These are phyloP conservation scores for Cladosporium phlei DNA, from an alignment of 2,329 filamentous ascomycete species.

Conservation along the genomic window DNA sequence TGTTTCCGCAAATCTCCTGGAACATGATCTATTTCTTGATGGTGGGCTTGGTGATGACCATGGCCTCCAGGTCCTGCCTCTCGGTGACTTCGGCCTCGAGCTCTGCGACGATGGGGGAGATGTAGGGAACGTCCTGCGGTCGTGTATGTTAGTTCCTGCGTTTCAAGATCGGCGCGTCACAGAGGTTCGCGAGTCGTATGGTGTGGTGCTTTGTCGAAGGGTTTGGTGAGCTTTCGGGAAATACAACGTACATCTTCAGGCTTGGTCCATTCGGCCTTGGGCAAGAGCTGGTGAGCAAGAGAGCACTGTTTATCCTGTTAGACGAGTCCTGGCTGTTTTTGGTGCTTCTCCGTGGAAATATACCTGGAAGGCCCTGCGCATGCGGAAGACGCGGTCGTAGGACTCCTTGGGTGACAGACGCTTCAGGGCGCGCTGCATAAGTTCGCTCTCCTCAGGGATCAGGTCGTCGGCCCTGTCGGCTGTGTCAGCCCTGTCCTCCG, in stretches of 20 bases:
- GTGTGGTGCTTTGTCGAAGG: too few relatives aligned
- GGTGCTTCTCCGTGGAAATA: background rate
- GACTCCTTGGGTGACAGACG: conserved; percentile 83
- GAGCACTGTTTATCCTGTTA: conserved; percentile 50
- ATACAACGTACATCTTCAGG: conserved; percentile 53
- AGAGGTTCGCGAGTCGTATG: too few relatives aligned
- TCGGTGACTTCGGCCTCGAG: conserved; percentile 64
- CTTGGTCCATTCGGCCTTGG: conserved; percentile 63
- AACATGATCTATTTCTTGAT: conserved; percentile 10
- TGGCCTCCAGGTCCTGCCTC: conserved; percentile 62
- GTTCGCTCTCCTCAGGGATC: conserved; percentile 85
- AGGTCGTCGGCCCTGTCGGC: conserved; percentile 79
- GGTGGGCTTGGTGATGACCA: conserved; percentile 51
- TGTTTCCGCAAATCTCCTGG: background rate
- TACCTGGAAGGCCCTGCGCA: conserved; percentile 91
- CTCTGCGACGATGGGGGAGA: conserved; percentile 63
- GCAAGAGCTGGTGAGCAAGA: conserved; percentile 60
- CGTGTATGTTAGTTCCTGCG: background rate
- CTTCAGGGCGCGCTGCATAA: conserved; percentile 81
- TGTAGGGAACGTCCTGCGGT: conserved; percentile 60
- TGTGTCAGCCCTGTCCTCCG: conserved; percentile 8
- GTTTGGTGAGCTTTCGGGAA: too few relatives aligned
- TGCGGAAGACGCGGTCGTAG: conserved; percentile 96
- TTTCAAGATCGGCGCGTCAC: too few relatives aligned
- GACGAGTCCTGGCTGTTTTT: background rate